Evolutionary conservation across 2,329 filamentous ascomycete genomes (phyloP).

Genomic region (Fusarium protoensiforme): DNA sequence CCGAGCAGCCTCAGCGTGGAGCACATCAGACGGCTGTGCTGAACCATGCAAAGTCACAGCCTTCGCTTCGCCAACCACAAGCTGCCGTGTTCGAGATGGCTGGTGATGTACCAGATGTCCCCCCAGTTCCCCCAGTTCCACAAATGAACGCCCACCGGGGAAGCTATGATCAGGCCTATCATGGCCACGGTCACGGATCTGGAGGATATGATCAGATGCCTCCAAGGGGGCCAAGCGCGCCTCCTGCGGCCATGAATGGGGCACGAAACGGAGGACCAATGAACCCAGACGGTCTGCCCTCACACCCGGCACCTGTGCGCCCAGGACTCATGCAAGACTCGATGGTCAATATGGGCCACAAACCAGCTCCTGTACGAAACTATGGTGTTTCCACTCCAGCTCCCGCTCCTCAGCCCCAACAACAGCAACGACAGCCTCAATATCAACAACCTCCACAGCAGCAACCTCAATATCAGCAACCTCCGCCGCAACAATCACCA

Average conservation of each 20-base stretch:
- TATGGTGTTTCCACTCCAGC: slow-evolving; percentile 61
- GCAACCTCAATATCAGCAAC: slow-evolving; percentile 45
- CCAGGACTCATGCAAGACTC: slow-evolving; percentile 71
- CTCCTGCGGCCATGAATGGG: slow-evolving; percentile 39
- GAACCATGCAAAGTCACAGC: slow-evolving; percentile 73
- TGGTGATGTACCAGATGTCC: slow-evolving; percentile 68
- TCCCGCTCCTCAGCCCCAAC: slow-evolving; percentile 34
- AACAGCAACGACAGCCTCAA: slow-evolving; percentile 46
- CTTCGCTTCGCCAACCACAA: slow-evolving; percentile 71
- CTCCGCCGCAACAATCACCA: slow-evolving; percentile 44
- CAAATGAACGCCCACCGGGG: slow-evolving; percentile 42
- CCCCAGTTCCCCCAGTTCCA: slow-evolving; percentile 63
- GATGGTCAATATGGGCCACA: slow-evolving; percentile 64
- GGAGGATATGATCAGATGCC: slow-evolving; percentile 43
- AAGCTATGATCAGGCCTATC: slow-evolving; percentile 40
- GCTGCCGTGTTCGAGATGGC: slow-evolving; percentile 81
- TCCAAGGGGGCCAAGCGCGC: slow-evolving; percentile 47
- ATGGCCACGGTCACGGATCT: slow-evolving; percentile 6
- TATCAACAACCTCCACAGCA: slow-evolving; percentile 43
- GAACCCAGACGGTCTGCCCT: slow-evolving; percentile 62
- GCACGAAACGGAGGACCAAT: slow-evolving; percentile 23
- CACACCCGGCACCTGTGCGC: slow-evolving; percentile 72
- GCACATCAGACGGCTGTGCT: slow-evolving; percentile 64
- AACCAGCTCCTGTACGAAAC: slow-evolving; percentile 69
- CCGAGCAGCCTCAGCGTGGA: slow-evolving; percentile 59